These are phyloP conservation scores for Pythium oligandrum DNA, from an alignment of 352 stramenopile species.

Conservation along the genomic window DNA sequence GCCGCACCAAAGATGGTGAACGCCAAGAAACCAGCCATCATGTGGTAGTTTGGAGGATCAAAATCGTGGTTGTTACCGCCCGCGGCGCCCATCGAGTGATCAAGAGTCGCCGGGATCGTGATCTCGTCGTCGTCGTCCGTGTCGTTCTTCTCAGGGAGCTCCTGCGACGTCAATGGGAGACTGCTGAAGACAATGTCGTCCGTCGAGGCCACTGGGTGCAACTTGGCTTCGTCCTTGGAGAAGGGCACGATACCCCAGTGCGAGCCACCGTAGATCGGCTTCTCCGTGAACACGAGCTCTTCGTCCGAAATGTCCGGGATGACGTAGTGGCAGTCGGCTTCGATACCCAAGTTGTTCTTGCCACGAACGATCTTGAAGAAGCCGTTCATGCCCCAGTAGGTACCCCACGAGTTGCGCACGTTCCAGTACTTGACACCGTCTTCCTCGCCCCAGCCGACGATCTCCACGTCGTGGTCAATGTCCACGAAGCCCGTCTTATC, in stretches of 20 bases:
- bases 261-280: conserved; percentile 54
- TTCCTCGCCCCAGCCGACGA: conserved; percentile 89
- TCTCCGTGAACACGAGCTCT: conserved; percentile 49
- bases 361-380: conserved; percentile 89
- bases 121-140: conserved; percentile 9
- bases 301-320: conserved; percentile 52
- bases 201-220: conserved; percentile 85
- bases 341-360: conserved; percentile 83
- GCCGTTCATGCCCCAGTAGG: conserved; percentile 90
- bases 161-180: conserved; percentile 37
- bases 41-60: no score
- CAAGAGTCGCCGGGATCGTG: neutral
- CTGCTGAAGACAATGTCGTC: conserved; percentile 45
- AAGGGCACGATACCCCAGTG: conserved; percentile 59
- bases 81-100: no score
- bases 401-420: conserved; percentile 89
- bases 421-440: conserved; percentile 91
- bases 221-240: conserved; percentile 49
- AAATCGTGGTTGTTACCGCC: no score
- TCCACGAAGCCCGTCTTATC: conserved; percentile 61
- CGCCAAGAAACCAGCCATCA: conserved; percentile 20
- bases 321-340: conserved; percentile 82
- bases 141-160: conserved; percentile 29
- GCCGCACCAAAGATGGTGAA: conserved; percentile 28
- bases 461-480: conserved; percentile 86